A percentile compares a stretch with the other conserved stretches of the same genome.
Conservation (phyloP, 176 grass and related monocot species). For the Rhynchospora breviuscula region DNA sequence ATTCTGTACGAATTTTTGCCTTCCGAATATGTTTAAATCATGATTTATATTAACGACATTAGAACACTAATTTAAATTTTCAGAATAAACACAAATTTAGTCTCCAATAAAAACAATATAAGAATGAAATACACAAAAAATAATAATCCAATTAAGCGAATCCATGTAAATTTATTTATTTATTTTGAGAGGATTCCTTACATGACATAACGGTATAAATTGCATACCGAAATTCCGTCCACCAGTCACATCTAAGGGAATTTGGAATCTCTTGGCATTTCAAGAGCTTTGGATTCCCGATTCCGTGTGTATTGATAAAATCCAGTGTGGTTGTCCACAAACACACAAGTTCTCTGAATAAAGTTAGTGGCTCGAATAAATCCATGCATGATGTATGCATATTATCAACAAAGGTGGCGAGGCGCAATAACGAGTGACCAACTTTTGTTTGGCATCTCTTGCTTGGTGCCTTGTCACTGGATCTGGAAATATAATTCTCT, state of each 20-base stretch:
- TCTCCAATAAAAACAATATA: too few species aligned
- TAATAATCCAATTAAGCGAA: too few species aligned
- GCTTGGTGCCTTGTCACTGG: background rate
- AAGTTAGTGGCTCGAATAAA: conserved; percentile 4
- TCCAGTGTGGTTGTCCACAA: background rate
- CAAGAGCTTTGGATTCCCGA: background rate
- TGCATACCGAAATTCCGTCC: background rate
- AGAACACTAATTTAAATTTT: too few species aligned
- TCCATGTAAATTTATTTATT: too few species aligned
- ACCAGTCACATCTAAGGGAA: background rate
- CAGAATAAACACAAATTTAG: too few species aligned
- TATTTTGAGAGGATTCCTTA: too few species aligned
- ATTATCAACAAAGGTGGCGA: background rate
- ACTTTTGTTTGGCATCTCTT: conserved; percentile 4
- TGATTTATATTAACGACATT: too few species aligned
- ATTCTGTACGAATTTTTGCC: too few species aligned
- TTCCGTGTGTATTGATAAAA: background rate
- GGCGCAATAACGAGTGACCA: background rate
- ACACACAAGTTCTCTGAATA: background rate
- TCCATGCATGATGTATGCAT: background rate
- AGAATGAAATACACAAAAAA: too few species aligned
- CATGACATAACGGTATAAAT: background rate
- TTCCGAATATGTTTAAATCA: too few species aligned
- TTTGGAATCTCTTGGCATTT: background rate
- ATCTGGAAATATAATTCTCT: background rate